Base-by-base conservation (phyloP, 2,329 filamentous ascomycete species). In the Colletotrichum sp. region DNA sequence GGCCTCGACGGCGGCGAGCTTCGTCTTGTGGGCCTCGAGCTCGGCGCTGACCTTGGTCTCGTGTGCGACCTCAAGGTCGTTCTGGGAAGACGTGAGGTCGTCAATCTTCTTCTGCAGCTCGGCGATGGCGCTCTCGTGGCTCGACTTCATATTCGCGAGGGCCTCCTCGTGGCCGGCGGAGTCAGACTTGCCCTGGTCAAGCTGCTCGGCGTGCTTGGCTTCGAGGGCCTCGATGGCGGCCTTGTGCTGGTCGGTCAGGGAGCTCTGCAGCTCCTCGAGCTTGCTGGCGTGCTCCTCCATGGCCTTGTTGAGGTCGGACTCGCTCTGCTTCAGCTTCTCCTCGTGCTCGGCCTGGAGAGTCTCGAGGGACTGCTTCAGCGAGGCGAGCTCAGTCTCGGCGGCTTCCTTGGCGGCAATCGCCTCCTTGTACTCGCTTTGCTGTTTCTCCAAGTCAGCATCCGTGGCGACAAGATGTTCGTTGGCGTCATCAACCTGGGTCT, bases 81-180 rank as follows among this genome's bases (percentile, higher is more conserved):
- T 82, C 67, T 88, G 88, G 3, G 88, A 87, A 3, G 87, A 84
- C 2, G 85, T 85, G 68, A 92, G 81, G 55, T 89, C 88, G 24
- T 91, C 87, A 36, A 93, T 85, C 82, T 90, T 89, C 79, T 85
- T 88, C 82, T 92, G 88, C 61, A 93, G 83, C 24, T 88, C 87
- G 28, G 85, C 85, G 34, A 88, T 79, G 5, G 85, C 82, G 13
- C 85, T 79, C 71, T 92, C 89, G 77, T 93, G 90, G 64, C 83
- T 83, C 6, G 86, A 79, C 79, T 88, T 90, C 63, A 92, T 83
- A 12, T 90, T 89, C 12, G 86, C 82, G 32, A 92, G 80, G 24
- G 87, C 85, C 71, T 88, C 84, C 75, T 91, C 87, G 34, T 90
- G 87, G 3, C 86, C 87, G 15, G 85, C 84, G 10, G 85, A 83